A percentile compares a stretch with the other conserved stretches of the same genome.
Conservation (phyloP, 176 grass and related monocot species). For the Thalia dealbata region DNA sequence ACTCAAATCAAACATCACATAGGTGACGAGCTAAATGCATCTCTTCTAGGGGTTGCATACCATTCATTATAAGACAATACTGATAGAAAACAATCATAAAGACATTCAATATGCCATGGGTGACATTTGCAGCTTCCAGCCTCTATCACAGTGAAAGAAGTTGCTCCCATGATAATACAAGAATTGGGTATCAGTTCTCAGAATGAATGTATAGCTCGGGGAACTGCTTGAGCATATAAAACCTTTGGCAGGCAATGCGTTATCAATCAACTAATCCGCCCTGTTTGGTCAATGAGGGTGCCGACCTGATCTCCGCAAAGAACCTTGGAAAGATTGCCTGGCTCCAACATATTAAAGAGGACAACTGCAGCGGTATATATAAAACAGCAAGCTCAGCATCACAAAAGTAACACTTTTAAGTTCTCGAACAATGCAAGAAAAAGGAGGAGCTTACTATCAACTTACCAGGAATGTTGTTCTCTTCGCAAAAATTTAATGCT, state of each 20-base stretch:
- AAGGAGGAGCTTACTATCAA: background rate
- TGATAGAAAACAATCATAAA: background rate
- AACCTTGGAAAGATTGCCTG: slow-evolving; percentile 76
- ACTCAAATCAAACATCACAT: background rate
- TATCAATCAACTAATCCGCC: slow-evolving; percentile 51
- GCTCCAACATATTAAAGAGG: slow-evolving; percentile 80
- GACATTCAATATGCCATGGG: background rate
- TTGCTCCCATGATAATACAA: background rate
- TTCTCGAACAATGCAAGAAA: background rate
- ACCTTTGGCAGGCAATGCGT: background rate
- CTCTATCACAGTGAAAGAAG: background rate
- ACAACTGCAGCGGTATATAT: slow-evolving; percentile 50
- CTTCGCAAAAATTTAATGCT: slow-evolving; percentile 85
- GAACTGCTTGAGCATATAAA: background rate
- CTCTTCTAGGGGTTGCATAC: background rate
- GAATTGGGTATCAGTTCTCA: background rate
- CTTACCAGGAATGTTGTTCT: slow-evolving; percentile 95
- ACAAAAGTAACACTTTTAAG: background rate
- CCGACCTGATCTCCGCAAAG: slow-evolving; percentile 83
- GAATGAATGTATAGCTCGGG: background rate
- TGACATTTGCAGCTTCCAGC: background rate
- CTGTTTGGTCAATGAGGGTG: slow-evolving; percentile 77
- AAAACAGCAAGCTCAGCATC: slow-evolving; percentile 1
- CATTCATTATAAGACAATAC: background rate
- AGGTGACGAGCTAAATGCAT: background rate